phyloP scores from a whole-genome alignment of 2,329 filamentous ascomycete genomes.

The Zymoseptoria pseudotritici region DNA sequence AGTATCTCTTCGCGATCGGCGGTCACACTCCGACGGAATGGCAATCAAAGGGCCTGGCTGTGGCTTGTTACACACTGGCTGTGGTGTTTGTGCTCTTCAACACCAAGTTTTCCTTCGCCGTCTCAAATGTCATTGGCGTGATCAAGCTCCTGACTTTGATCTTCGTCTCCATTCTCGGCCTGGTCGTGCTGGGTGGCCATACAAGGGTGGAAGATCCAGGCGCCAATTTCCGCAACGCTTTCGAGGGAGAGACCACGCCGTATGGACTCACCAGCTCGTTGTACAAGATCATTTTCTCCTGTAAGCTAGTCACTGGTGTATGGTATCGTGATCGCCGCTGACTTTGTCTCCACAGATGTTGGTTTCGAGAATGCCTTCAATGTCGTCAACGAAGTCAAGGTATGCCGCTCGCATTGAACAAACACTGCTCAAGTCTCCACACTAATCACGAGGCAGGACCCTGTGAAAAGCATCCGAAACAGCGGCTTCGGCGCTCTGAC shows the following conservation, averaged over 20 bases:
- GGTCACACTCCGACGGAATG: conserved; percentile 48
- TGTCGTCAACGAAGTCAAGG: conserved; percentile 53
- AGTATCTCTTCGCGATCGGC: conserved; percentile 55
- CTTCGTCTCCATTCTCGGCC: conserved; percentile 46
- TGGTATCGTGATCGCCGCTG: background rate
- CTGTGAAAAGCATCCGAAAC: conserved; percentile 47
- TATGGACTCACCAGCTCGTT: conserved; percentile 53
- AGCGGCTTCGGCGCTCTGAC: conserved; percentile 26
- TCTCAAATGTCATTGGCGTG: conserved; percentile 50
- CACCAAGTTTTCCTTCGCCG: conserved; percentile 51
- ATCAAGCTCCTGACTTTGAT: conserved; percentile 56
- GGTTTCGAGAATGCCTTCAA: conserved; percentile 50
- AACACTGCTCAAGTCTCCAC: background rate
- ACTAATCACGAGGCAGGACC: conserved; percentile 36
- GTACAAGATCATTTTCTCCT: conserved; percentile 41
- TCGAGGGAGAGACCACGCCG: conserved; percentile 40
- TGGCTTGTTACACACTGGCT: conserved; percentile 56
- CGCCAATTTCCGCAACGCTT: conserved; percentile 50
- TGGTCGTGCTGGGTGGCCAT: conserved; percentile 55
- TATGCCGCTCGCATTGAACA: conserved; percentile 10
- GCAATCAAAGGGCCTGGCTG: conserved; percentile 59
- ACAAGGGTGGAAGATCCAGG: conserved; percentile 44
- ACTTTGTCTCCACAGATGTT: background rate
- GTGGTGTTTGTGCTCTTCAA: conserved; percentile 39
- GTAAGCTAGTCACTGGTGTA: background rate